These are phyloP conservation scores for Trypanosoma congolense DNA, from an alignment of 208 protist species.

Conservation along the genomic window DNA sequence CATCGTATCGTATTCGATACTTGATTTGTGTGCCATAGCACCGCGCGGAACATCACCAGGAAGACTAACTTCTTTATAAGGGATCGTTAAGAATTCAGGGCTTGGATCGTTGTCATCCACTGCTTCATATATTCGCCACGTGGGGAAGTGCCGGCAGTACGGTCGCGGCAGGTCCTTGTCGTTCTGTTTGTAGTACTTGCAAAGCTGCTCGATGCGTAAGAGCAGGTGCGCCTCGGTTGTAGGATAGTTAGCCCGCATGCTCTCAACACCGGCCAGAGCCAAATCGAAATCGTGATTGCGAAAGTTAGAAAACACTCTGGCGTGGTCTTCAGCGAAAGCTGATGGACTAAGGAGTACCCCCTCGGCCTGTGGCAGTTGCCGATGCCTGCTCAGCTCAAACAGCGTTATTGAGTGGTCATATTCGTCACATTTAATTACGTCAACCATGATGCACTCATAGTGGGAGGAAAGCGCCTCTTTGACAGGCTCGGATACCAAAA, in stretches of 20 bases:
- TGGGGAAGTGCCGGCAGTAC: constrained; percentile 56
- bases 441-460: constrained; percentile 81
- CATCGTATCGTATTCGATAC: constrained; percentile 38
- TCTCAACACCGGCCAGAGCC: constrained; percentile 34
- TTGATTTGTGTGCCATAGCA: constrained; percentile 13
- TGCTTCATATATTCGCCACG: constrained; percentile 71
- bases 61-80: constrained; percentile 2
- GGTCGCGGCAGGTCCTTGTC: constrained; percentile 39
- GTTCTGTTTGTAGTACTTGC: constrained; percentile 44
- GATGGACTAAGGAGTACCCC: constrained; percentile 12
- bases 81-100: not conserved
- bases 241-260: constrained; percentile 19
- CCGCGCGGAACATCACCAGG: constrained; percentile 15
- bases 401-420: constrained; percentile 52
- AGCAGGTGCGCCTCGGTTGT: constrained; percentile 28
- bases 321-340: constrained; percentile 59
- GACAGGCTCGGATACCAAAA: constrained; percentile 71
- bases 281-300: constrained; percentile 63
- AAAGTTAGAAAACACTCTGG: constrained; percentile 71
- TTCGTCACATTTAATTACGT: constrained; percentile 55
- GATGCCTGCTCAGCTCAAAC: constrained; percentile 55
- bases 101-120: constrained; percentile 12
- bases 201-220: constrained; percentile 55
- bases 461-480: constrained; percentile 61
- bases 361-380: constrained; percentile 5